phyloP scores from a whole-genome alignment of 345 rosid genomes.

The Erucastrum elatum region DNA sequence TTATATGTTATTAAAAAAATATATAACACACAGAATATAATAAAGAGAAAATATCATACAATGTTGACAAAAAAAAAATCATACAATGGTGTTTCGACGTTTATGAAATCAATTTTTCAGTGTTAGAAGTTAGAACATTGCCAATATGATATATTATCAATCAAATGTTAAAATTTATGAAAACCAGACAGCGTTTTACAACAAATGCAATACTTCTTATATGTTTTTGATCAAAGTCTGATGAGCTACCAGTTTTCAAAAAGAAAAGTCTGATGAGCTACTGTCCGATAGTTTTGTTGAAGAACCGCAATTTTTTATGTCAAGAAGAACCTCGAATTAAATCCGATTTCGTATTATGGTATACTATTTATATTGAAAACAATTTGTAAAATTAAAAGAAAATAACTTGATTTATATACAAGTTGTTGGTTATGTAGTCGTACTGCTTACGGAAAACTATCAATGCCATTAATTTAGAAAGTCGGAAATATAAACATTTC shows the following conservation, averaged over 20 bases:
- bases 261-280: no score
- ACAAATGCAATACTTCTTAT: not conserved
- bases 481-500: not conserved
- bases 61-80: no score
- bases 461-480: constrained; percentile 18
- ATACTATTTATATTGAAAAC: not conserved
- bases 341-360: not conserved
- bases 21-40: not conserved
- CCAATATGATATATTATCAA: not conserved
- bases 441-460: constrained; percentile 1
- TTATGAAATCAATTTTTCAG: no score
- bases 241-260: no score
- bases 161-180: not conserved
- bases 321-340: not conserved
- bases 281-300: no score
- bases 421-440: constrained; percentile 8
- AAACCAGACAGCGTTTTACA: not conserved
- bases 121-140: not conserved
- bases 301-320: no score
- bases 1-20: not conserved
- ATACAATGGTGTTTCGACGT: no score
- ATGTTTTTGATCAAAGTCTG: not conserved
- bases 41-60: no score
- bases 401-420: not conserved
- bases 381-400: not conserved